Evolutionary conservation across 441 rosid genomes (phyloP).

Genomic region (Adansonia rubrostipa): DNA sequence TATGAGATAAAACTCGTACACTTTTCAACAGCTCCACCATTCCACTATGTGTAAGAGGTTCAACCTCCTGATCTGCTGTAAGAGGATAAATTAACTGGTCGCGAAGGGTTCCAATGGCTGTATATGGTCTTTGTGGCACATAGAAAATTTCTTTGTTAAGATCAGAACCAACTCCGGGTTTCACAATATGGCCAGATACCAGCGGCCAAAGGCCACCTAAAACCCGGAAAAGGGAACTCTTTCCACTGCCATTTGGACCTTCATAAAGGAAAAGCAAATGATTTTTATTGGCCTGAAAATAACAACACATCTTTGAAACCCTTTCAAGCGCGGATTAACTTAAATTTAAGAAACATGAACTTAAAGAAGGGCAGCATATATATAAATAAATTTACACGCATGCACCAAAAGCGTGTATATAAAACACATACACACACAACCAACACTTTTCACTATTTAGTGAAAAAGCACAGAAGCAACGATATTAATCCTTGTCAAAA

Average conservation of each 20-base stretch:
- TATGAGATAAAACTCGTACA: constrained; percentile 51
- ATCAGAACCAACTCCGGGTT: constrained; percentile 99
- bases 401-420: too few relatives aligned
- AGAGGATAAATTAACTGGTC: constrained; percentile 99
- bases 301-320: constrained; percentile 4
- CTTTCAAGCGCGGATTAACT: neutral
- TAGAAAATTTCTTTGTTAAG: constrained; percentile 98
- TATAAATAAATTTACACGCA: neutral
- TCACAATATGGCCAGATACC: constrained; percentile 90
- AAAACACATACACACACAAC: neutral
- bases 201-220: constrained; percentile 99
- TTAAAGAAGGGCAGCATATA: neutral
- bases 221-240: constrained; percentile 99
- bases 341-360: neutral
- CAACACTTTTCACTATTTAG: constrained; percentile 12
- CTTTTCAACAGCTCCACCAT: constrained; percentile 94
- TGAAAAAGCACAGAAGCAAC: neutral
- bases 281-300: neutral
- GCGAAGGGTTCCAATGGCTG: constrained; percentile 96
- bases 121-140: constrained; percentile 99
- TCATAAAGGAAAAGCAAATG: constrained; percentile 36
- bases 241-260: constrained; percentile 99
- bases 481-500: neutral
- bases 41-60: constrained; percentile 70
- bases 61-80: constrained; percentile 70